phyloP scores from a whole-genome alignment of 169 alveolate genomes.

The Cystoisospora suis region DNA sequence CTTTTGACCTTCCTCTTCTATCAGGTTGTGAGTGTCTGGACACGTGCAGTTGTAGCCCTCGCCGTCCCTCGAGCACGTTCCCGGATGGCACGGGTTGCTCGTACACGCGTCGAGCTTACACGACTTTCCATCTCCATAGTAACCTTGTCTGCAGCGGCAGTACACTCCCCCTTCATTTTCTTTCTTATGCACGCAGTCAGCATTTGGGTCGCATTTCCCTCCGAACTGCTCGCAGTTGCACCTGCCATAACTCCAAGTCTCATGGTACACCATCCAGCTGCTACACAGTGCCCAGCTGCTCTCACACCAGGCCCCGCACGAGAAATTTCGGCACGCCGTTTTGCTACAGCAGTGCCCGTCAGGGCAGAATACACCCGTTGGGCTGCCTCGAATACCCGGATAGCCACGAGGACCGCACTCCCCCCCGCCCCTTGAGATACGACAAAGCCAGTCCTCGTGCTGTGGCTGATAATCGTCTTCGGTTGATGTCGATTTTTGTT shows the following conservation, averaged over 20 bases:
- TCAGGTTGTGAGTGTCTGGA: conserved; percentile 8
- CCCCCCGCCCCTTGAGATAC: not conserved
- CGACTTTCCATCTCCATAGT: not conserved
- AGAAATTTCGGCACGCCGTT: conserved; percentile 8
- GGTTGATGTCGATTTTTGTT: too few relatives aligned
- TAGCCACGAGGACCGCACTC: conserved; percentile 3
- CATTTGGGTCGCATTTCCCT: not conserved
- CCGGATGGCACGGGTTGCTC: conserved; percentile 13
- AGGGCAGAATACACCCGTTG: conserved; percentile 10
- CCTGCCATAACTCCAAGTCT: conserved; percentile 9
- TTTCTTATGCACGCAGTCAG: not conserved
- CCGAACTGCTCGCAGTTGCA: conserved; percentile 5
- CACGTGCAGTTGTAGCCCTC: not conserved
- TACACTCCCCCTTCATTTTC: conserved; percentile 37
- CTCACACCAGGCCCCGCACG: conserved; percentile 42
- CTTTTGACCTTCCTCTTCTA: not conserved
- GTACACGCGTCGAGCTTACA: conserved; percentile 26
- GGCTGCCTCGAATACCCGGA: not conserved
- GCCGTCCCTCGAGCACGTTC: not conserved
- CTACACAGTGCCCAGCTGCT: conserved; percentile 47
- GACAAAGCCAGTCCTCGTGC: conserved; percentile 6
- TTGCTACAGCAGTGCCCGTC: conserved; percentile 42
- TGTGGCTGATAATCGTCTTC: not conserved
- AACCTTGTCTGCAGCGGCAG: conserved; percentile 11
- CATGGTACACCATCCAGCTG: not conserved